Evolutionary conservation across 768 basidiomycete genomes (phyloP).

Genomic region (Boletus barrowsii): DNA sequence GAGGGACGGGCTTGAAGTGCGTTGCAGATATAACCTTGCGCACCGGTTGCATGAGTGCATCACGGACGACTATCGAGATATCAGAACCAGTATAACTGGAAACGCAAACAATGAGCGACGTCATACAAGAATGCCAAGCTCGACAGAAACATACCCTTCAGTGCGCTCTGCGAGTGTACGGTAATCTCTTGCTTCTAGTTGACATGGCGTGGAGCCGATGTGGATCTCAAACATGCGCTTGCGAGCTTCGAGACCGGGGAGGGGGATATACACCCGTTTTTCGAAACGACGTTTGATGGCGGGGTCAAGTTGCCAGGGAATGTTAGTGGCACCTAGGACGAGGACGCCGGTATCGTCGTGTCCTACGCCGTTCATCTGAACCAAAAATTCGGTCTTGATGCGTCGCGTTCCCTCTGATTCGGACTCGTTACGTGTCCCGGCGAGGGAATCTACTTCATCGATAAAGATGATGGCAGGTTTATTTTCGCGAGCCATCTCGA

Average conservation of each 20-base stretch:
- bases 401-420: slow-evolving; percentile 96
- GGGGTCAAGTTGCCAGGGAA: slow-evolving; percentile 96
- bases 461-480: slow-evolving; percentile 99
- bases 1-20: slow-evolving; percentile 73
- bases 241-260: slow-evolving; percentile 90
- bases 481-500: slow-evolving; percentile 91
- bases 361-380: slow-evolving; percentile 99
- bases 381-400: slow-evolving; percentile 95
- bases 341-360: slow-evolving; percentile 96
- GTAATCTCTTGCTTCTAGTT: slow-evolving; percentile 76
- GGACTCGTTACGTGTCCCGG: slow-evolving; percentile 92
- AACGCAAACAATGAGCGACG: neutral
- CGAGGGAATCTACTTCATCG: slow-evolving; percentile 96
- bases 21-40: slow-evolving; percentile 94
- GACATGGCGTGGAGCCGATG: slow-evolving; percentile 88
- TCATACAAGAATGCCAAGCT: neutral
- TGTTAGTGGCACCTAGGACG: slow-evolving; percentile 96
- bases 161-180: slow-evolving; percentile 79
- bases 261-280: slow-evolving; percentile 97
- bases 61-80: slow-evolving; percentile 90
- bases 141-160: slow-evolving; percentile 56
- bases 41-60: slow-evolving; percentile 98
- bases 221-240: slow-evolving; percentile 97
- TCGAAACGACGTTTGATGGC: slow-evolving; percentile 99
- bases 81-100: slow-evolving; percentile 87